Conservation (phyloP, 2,329 filamentous ascomycete genomes). For the Setomelanomma holmii region DNA sequence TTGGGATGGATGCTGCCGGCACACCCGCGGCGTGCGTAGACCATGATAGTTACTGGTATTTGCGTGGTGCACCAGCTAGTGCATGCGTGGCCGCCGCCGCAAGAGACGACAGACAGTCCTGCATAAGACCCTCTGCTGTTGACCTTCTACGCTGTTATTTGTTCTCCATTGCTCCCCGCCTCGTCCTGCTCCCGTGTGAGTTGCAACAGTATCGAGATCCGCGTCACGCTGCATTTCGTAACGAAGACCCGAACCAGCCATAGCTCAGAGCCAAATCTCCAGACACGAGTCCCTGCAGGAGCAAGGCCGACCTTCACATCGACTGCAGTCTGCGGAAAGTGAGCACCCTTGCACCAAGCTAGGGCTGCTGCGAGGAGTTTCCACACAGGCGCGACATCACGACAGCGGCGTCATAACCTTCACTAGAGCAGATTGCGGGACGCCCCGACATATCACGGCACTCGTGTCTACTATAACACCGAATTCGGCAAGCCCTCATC, state of each 20-base stretch:
- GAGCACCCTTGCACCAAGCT: constrained; percentile 27
- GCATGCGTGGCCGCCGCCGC: background rate
- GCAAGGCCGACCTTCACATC: constrained; percentile 1
- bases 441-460: constrained; percentile 25
- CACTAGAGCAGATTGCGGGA: constrained; percentile 16
- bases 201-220: constrained; percentile 2
- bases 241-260: background rate
- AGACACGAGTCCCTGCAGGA: constrained; percentile 3
- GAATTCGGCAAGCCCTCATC: background rate
- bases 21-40: background rate
- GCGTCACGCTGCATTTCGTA: background rate
- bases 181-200: background rate
- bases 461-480: constrained; percentile 4
- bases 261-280: background rate
- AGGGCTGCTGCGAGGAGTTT: constrained; percentile 28
- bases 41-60: background rate
- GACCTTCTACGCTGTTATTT: background rate
- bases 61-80: constrained; percentile 1
- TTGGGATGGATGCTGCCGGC: background rate
- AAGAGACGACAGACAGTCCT: background rate
- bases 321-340: background rate
- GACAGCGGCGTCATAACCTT: constrained; percentile 37
- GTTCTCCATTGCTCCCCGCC: background rate
- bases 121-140: constrained; percentile 1
- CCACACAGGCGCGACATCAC: constrained; percentile 27